Percentiles rank a stretch among this genome's conserved stretches.
phyloP scores from a whole-genome alignment of 495 filamentous ascomycete species.

The Bacidia gigantensis region DNA sequence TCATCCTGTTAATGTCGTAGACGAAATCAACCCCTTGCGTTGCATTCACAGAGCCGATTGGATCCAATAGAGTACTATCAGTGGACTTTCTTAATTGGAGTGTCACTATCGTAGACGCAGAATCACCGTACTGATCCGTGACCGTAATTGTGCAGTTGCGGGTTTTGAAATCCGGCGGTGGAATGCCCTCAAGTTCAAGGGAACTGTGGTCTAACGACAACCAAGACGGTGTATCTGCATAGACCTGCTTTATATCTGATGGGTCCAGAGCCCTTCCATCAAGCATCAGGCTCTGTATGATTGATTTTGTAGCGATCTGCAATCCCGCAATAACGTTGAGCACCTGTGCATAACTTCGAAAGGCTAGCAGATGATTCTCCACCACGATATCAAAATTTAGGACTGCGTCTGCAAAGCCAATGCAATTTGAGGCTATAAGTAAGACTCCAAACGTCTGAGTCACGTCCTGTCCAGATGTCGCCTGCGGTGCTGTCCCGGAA shows the following conservation, averaged over 20 bases:
- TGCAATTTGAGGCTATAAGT: constrained; percentile 67
- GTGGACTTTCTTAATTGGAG: constrained; percentile 36
- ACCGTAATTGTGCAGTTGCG: constrained; percentile 54
- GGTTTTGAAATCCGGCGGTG: constrained; percentile 39
- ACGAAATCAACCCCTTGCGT: constrained; percentile 50
- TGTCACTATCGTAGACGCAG: constrained; percentile 46
- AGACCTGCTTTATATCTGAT: constrained; percentile 34
- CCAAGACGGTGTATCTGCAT: constrained; percentile 51
- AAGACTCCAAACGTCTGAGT: constrained; percentile 61
- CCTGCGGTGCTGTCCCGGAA: constrained; percentile 55
- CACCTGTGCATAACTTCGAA: constrained; percentile 40
- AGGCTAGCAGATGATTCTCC: constrained; percentile 51
- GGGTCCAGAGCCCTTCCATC: constrained; percentile 40
- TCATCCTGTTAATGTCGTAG: constrained; percentile 44
- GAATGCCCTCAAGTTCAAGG: constrained; percentile 49
- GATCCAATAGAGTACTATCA: constrained; percentile 30
- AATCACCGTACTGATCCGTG: constrained; percentile 49
- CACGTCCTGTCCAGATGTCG: constrained; percentile 44
- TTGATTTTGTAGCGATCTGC: constrained; percentile 37
- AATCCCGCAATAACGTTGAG: constrained; percentile 46
- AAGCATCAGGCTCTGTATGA: constrained; percentile 42
- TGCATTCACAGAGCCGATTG: constrained; percentile 34
- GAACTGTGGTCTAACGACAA: constrained; percentile 50
- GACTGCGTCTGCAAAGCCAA: constrained; percentile 58
- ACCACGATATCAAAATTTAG: constrained; percentile 55